A percentile compares a stretch with the other conserved stretches of the same genome.
Evolutionary conservation across 2,329 filamentous ascomycete genomes (phyloP).

Genomic region (Cladophialophora immunda): DNA sequence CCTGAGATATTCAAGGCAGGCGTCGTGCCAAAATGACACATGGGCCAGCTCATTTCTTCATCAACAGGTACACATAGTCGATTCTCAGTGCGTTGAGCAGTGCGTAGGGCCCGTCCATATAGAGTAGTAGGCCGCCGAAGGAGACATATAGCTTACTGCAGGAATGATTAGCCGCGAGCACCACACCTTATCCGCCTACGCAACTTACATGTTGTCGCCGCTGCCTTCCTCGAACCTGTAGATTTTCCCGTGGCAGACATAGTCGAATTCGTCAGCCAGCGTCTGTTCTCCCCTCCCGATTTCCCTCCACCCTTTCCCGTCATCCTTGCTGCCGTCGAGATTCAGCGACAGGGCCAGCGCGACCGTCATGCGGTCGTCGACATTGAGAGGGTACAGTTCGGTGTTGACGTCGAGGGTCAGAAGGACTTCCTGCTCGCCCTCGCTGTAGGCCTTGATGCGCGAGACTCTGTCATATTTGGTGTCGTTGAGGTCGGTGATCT

Average conservation of each 20-base stretch:
- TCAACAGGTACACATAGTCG: constrained; percentile 89
- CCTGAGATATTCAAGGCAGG: not conserved
- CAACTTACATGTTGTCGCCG: constrained; percentile 81
- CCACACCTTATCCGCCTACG: not conserved
- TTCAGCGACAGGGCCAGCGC: constrained; percentile 85
- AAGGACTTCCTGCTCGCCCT: constrained; percentile 72
- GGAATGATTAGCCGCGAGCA: constrained; percentile 42
- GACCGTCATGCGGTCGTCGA: constrained; percentile 80
- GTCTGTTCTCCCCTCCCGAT: constrained; percentile 64
- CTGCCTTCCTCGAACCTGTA: constrained; percentile 66
- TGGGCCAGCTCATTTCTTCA: constrained; percentile 76
- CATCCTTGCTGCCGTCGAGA: constrained; percentile 83
- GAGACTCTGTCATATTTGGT: constrained; percentile 96
- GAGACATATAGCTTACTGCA: constrained; percentile 89
- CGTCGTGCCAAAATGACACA: not conserved
- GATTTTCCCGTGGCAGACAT: constrained; percentile 62
- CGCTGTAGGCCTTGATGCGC: constrained; percentile 71
- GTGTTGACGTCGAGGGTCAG: constrained; percentile 93
- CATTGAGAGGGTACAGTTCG: constrained; percentile 81
- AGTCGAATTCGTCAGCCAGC: constrained; percentile 62
- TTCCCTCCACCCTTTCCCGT: constrained; percentile 81
- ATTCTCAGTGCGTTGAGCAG: constrained; percentile 91
- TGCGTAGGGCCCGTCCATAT: constrained; percentile 92
- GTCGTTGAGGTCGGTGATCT: constrained; percentile 78
- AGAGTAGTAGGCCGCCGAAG: constrained; percentile 90